Conservation (phyloP, 2,329 filamentous ascomycete species). For the Ophiostoma angusticollis region DNA sequence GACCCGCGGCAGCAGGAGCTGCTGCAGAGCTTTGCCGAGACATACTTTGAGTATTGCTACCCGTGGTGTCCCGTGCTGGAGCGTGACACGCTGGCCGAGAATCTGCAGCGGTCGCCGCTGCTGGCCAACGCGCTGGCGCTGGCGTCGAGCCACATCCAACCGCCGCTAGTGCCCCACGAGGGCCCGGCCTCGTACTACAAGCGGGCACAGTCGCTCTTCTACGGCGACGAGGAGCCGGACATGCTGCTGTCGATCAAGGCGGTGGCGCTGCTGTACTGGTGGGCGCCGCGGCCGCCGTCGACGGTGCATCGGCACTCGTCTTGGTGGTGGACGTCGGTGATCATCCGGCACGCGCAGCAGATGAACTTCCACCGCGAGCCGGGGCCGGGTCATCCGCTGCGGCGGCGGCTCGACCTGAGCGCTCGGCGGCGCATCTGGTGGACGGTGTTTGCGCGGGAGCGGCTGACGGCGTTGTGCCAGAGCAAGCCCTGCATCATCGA, state of each 20-base stretch:
- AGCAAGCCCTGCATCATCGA: conserved; percentile 5
- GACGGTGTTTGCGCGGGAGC: conserved; percentile 1
- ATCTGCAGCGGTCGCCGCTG: background rate
- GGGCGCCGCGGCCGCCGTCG: conserved; percentile 1
- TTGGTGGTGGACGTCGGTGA: conserved; percentile 6
- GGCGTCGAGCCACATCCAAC: conserved; percentile 1
- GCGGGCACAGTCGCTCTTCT: background rate
- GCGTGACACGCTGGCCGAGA: background rate
- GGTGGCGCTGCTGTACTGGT: conserved; percentile 3
- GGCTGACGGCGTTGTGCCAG: background rate
- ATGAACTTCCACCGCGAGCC: conserved; percentile 7
- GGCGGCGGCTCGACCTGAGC: background rate
- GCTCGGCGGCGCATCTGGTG: conserved; percentile 3
- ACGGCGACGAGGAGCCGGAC: conserved; percentile 1
- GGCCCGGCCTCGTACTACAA: conserved; percentile 2
- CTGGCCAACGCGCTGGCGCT: conserved; percentile 1
- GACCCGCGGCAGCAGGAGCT: conserved; percentile 2
- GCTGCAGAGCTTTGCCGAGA: conserved; percentile 4
- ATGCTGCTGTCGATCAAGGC: background rate
- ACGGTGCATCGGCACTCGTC: conserved; percentile 2
- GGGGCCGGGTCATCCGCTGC: background rate
- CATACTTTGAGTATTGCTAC: conserved; percentile 5
- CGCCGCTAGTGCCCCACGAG: conserved; percentile 1
- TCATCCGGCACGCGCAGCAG: conserved; percentile 5
- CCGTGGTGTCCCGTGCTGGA: conserved; percentile 5